These are phyloP conservation scores for Magnusiomyces suaveolens DNA, from an alignment of 1,139 yeast species.

Conservation along the genomic window DNA sequence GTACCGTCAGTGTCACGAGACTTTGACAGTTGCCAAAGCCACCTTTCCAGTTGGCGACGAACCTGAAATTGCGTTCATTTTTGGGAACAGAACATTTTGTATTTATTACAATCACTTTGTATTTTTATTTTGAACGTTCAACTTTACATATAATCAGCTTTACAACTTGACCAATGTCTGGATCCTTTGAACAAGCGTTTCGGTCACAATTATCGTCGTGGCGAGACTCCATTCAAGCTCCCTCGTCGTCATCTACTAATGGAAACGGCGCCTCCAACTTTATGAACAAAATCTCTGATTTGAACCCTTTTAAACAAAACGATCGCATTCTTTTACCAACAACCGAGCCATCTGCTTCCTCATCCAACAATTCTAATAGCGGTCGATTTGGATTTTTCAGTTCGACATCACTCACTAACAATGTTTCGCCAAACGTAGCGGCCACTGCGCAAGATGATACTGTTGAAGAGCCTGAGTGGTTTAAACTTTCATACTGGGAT, in stretches of 20 bases:
- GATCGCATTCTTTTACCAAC: constrained; percentile 46
- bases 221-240: constrained; percentile 23
- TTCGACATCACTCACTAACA: constrained; percentile 3
- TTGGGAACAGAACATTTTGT: too few relatives aligned
- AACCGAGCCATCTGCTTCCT: constrained; percentile 33
- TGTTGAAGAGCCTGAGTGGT: constrained; percentile 50
- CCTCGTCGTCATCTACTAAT: constrained; percentile 7
- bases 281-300: constrained; percentile 34
- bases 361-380: constrained; percentile 68
- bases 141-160: too few relatives aligned
- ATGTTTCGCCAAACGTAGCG: constrained; percentile 4
- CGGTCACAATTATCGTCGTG: constrained; percentile 32
- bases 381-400: constrained; percentile 43
- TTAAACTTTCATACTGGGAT: constrained; percentile 63
- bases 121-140: not conserved
- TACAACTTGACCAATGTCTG: too few relatives aligned
- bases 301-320: constrained; percentile 35
- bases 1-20: too few relatives aligned
- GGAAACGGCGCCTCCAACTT: constrained; percentile 26
- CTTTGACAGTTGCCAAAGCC: too few relatives aligned
- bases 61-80: too few relatives aligned
- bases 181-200: constrained; percentile 28
- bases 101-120: not conserved
- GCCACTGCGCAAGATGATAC: constrained; percentile 3
- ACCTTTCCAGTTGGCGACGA: too few relatives aligned